Evolutionary conservation across 495 filamentous ascomycete genomes (phyloP), one percentile per base, ranked within the genome.

Genomic region (Tuber magnatum): DNA sequence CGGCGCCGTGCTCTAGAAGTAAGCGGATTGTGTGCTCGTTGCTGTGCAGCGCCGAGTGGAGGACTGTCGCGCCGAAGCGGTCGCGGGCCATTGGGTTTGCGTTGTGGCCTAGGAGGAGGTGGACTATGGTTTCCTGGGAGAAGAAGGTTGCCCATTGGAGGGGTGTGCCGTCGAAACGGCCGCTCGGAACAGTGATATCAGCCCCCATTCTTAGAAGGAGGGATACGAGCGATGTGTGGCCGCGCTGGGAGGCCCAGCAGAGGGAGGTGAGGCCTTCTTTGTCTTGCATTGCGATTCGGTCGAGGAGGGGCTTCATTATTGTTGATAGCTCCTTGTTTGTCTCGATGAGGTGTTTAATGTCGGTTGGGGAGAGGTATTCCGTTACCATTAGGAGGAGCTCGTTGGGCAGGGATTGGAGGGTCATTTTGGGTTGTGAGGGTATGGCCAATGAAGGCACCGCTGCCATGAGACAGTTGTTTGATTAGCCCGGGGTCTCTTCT

Each of bases 341-440:
- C 28, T 43, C 51, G 39, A 65, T 24, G 41, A 76, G 74, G 35
- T 61, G 38, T 43, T 22, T 69, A 28, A 76, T n/a, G 41, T 76
- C 71, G 28, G 38, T 46, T 35, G 73, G 56, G 16, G 68, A 22
- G 42, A 48, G 42, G 24, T 46, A 42, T 32, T 75, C 72, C 24
- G 39, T 20, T 38, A 76, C 14, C 24, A 76, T 12, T 61, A 76
- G 41, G 16, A 76, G 41, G 72, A 76, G 74, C 42, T 76, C 74
- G 51, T 75, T 76, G 38, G 72, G 74, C 56, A 76, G 74, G n/a
- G 74, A 75, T 39, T 74, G 74, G 28, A 76, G 65, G 48, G 65
- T 14, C 75, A 75, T 76, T 6, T 20, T 75, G 72, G 24, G 9
- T 71, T 70, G 14, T 20, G 22, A 7, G 41, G 68, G 20, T 6